Percentiles rank a stretch among this genome's conserved stretches.
These are phyloP conservation scores for Candolleomyces aberdarensis DNA, from an alignment of 768 basidiomycete species.

Conservation along the genomic window DNA sequence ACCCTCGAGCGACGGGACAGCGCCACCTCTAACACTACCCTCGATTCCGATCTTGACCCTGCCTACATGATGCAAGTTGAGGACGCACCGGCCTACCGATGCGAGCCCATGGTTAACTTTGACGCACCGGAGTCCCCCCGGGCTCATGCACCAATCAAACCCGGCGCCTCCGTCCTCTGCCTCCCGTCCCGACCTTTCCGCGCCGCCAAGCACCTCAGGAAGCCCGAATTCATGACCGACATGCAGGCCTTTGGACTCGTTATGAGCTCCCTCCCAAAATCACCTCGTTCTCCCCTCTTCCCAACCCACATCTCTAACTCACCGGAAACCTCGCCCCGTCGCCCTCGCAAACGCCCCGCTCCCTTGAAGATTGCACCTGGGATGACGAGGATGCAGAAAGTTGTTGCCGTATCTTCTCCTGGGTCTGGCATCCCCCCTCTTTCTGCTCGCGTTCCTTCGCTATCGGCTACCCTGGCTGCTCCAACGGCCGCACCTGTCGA, in stretches of 20 bases:
- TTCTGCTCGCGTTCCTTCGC: neutral
- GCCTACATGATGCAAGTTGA: slow-evolving; percentile 36
- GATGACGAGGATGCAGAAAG: slow-evolving; percentile 8
- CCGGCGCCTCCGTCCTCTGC: slow-evolving; percentile 22
- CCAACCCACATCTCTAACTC: neutral
- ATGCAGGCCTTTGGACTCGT: slow-evolving; percentile 29
- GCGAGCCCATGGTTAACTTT: slow-evolving; percentile 24
- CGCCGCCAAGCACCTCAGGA: slow-evolving; percentile 30
- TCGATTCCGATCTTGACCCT: slow-evolving; percentile 54
- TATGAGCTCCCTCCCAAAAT: slow-evolving; percentile 10
- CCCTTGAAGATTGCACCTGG: slow-evolving; percentile 32
- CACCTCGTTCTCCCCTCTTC: slow-evolving; percentile 2
- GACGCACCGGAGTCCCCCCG: slow-evolving; percentile 32
- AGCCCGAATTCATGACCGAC: slow-evolving; percentile 34
- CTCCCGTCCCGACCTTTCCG: slow-evolving; percentile 34
- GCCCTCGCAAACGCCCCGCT: slow-evolving; percentile 32
- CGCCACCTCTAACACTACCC: slow-evolving; percentile 48
- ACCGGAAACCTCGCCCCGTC: slow-evolving; percentile 4
- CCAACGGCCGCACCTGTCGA: neutral
- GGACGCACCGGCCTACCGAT: slow-evolving; percentile 17
- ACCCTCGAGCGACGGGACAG: slow-evolving; percentile 35
- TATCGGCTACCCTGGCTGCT: slow-evolving; percentile 5
- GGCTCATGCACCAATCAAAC: neutral
- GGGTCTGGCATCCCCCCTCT: slow-evolving; percentile 5
- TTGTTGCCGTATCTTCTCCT: slow-evolving; percentile 7